These are phyloP conservation scores for Rehmannia glutinosa DNA, from an alignment of 257 asterid species.

Conservation along the genomic window DNA sequence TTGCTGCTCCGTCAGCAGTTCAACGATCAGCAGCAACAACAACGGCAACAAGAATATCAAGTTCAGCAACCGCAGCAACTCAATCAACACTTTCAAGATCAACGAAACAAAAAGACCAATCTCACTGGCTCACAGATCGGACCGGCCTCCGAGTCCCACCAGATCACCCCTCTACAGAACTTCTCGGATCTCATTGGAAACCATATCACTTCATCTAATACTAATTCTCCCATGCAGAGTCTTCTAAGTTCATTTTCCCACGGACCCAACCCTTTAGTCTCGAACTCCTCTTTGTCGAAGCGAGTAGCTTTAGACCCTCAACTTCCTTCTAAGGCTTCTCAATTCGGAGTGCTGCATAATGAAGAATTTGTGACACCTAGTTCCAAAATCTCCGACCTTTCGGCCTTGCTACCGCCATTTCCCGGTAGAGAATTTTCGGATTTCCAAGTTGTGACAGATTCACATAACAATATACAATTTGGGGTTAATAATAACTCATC, in stretches of 20 bases:
- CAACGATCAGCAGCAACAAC: slow-evolving; percentile 42
- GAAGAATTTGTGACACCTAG: slow-evolving; percentile 47
- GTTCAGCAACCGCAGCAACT: slow-evolving; percentile 38
- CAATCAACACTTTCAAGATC: too few relatives aligned
- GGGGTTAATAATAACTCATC: slow-evolving; percentile 30
- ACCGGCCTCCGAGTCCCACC: slow-evolving; percentile 31
- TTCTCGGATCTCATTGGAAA: slow-evolving; percentile 56
- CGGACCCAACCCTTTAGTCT: slow-evolving; percentile 34
- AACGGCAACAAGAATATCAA: slow-evolving; percentile 45
- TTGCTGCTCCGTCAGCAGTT: slow-evolving; percentile 48
- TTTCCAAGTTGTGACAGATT: slow-evolving; percentile 38
- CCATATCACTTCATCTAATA: slow-evolving; percentile 38
- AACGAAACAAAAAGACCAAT: slow-evolving; percentile 34
- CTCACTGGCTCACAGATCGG: slow-evolving; percentile 42
- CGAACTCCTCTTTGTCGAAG: slow-evolving; percentile 59
- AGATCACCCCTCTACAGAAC: slow-evolving; percentile 42
- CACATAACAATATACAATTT: slow-evolving; percentile 33
- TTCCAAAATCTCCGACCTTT: slow-evolving; percentile 65
- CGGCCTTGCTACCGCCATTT: slow-evolving; percentile 63
- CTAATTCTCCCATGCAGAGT: slow-evolving; percentile 42
- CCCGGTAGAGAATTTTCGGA: slow-evolving; percentile 60
- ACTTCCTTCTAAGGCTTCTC: slow-evolving; percentile 44
- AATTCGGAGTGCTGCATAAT: slow-evolving; percentile 48
- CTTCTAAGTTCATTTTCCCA: slow-evolving; percentile 54
- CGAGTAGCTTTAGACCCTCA: slow-evolving; percentile 78